These are phyloP conservation scores for Metschnikowia proteae DNA, from an alignment of 805 yeast species.

Conservation along the genomic window DNA sequence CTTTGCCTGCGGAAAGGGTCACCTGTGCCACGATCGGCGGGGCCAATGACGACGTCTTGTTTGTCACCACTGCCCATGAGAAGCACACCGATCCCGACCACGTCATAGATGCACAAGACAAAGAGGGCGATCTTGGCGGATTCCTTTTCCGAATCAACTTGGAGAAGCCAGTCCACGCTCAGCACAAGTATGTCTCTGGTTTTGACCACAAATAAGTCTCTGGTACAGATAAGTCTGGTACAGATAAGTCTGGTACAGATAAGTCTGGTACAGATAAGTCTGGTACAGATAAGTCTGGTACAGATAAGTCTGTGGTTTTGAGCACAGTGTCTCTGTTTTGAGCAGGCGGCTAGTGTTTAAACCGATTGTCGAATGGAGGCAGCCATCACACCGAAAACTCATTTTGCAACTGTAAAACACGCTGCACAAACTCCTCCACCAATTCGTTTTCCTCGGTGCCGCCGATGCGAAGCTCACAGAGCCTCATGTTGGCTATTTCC, in stretches of 20 bases:
- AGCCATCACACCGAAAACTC: neutral
- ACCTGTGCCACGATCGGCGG: conserved; percentile 68
- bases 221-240: too few relatives aligned
- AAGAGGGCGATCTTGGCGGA: conserved; percentile 57
- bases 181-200: conserved; percentile 15
- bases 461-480: conserved; percentile 56
- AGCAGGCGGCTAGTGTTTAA: too few relatives aligned
- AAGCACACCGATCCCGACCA: conserved; percentile 39
- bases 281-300: too few relatives aligned
- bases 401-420: conserved; percentile 28
- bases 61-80: conserved; percentile 63
- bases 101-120: conserved; percentile 21
- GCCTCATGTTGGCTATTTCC: conserved; percentile 58
- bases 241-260: too few relatives aligned
- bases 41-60: conserved; percentile 49
- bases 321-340: too few relatives aligned
- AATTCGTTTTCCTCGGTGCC: conserved; percentile 65
- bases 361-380: too few relatives aligned
- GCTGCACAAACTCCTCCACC: conserved; percentile 63
- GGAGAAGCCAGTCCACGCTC: conserved; percentile 27
- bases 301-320: too few relatives aligned
- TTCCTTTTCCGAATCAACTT: conserved; percentile 47
- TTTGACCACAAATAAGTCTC: too few relatives aligned
- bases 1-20: conserved; percentile 57
- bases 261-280: too few relatives aligned